These are phyloP conservation scores for Candida frijolesensis DNA, from an alignment of 1,139 yeast species.

Conservation along the genomic window DNA sequence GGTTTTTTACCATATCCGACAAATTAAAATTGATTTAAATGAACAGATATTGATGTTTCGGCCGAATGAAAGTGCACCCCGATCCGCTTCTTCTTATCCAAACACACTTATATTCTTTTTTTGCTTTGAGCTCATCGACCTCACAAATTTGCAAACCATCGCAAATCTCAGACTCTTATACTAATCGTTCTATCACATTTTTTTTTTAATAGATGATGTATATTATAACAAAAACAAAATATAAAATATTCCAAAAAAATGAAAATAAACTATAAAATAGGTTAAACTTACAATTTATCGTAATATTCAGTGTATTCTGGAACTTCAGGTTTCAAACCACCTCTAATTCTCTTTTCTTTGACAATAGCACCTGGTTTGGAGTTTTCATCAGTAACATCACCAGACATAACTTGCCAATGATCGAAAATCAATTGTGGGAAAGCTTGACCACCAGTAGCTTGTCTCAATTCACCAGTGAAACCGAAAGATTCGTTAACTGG, in stretches of 20 bases:
- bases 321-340: constrained; percentile 95
- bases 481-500: constrained; percentile 99
- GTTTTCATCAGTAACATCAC: constrained; percentile 91
- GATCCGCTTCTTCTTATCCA: too few relatives aligned
- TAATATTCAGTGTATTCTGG: constrained; percentile 99
- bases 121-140: too few relatives aligned
- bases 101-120: too few relatives aligned
- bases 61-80: too few relatives aligned
- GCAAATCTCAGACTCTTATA: too few relatives aligned
- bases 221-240: constrained; percentile 2
- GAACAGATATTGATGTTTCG: too few relatives aligned
- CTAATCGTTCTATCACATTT: neutral
- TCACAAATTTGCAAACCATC: too few relatives aligned
- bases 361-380: constrained; percentile 96
- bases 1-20: too few relatives aligned
- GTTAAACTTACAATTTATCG: constrained; percentile 83
- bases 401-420: constrained; percentile 91
- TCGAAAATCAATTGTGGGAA: constrained; percentile 99
- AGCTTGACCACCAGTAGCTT: constrained; percentile 99
- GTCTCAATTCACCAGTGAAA: constrained; percentile 99
- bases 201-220: constrained; percentile 4
- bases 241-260: neutral
- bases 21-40: too few relatives aligned
- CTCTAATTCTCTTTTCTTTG: constrained; percentile 89
- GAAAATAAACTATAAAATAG: constrained; percentile 1